Base-by-base conservation (phyloP, 495 filamentous ascomycete species). In the Aspergillus carlsbadensis region DNA sequence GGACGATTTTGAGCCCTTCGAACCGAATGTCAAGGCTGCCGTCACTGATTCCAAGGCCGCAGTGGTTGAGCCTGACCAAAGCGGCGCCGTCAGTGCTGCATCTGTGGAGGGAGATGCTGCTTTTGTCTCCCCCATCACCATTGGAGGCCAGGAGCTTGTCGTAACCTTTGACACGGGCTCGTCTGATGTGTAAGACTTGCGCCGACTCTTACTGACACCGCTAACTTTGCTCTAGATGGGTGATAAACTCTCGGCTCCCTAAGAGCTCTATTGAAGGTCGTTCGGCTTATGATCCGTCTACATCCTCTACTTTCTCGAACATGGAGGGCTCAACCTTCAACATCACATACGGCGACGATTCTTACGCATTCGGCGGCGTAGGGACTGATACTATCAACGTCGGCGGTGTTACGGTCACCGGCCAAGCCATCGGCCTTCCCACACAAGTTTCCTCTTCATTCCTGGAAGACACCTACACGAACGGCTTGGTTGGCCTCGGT, bases 101-200 rank as follows among this genome's bases (percentile, higher is more conserved):
- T 86, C 87, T 3, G 84, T 84, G 40, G 60, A 75, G 41, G 78
- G 82, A 44, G 87, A 87, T 52, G 75, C 81, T 18, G 84, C 90
- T 50, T 96, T 90, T 61, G 75, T 93, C 13, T 81, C 84, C 14
- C 84, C 86, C 0, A 85, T 92, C 31, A 77, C 64, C 6, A 83
- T 96, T 63, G 91, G 90, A 40, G 87, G 84, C 2, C 88, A 93
- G 67, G 82, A 75, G 6, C 57, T 94, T 53, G 83, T 85, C 58
- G 75, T 96, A 65, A 83, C 92, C 62, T 90, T 96, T 67, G 91
- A 96, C 68, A 89, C 89, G 15, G 91, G 91, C 50, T 91, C 87
- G 5, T 82, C 90, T 14, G 90, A 94, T 68, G 74, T 96, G 73
- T 91, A 84, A 72, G 87, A 4, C 10, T 10, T 11, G 13, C 10